Evolutionary conservation across 306 rosid species (phyloP), one percentile per base, ranked within the genome.

Genomic region (Trichosanthes cucumerina): DNA sequence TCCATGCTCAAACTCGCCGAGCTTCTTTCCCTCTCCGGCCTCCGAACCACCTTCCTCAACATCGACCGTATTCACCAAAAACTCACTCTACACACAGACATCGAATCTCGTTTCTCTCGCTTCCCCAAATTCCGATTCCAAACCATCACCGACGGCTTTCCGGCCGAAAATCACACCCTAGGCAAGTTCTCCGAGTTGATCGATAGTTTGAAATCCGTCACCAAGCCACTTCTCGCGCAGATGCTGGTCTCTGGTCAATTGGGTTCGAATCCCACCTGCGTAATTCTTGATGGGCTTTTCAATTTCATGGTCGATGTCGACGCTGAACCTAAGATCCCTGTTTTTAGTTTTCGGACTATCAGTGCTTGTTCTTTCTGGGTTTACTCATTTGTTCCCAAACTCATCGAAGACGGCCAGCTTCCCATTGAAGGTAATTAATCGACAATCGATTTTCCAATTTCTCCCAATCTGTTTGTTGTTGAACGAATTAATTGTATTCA

Each of bases 1-100:
- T 68, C 88, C 75, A 90, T 85, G 90, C 88, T 88, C 8, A 85
- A 81, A 28, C 81, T 90, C 0, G 91, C 89, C 0, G 83, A 90
- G 83, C 86, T 90, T 73, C 85, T 90, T 0, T 65, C 64, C 13
- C 75, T 84, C 6, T 24, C 63, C 4, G 24, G 69, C 46, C 11
- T 90, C 54, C 83, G 79, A 6, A 74, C 88, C 33, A 90, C 89
- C 26, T 85, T 88, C 46, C 86, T 90, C 74, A 88, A 80, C 84
- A 86, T 86, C 8, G 53, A 82, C 2, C 56, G 56, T 50, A 69
- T 76, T 44, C 87, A 87, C 80, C 47, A 74, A 6, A 70, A 79
- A 2, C 87, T 86, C 78, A 26, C 56, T 12, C 82, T 62, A 1
- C 65, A 78, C 79, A 33, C 80, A 0, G 68, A 86, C 16, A 6